These are phyloP conservation scores for Boletus vinaceobasis DNA, from an alignment of 768 basidiomycete species.

Conservation along the genomic window DNA sequence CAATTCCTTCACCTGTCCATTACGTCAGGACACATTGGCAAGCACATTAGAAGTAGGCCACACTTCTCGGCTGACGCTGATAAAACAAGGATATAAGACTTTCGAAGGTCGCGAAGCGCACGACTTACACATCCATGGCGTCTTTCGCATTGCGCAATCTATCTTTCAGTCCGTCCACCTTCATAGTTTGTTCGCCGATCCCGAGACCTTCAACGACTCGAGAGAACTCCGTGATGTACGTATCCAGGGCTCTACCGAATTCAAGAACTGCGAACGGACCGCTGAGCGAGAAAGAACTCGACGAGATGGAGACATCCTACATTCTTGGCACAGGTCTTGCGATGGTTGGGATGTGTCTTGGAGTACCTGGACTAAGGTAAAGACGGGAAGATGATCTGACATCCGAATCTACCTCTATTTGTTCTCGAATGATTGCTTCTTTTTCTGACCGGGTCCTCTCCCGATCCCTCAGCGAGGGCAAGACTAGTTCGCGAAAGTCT, in stretches of 20 bases:
- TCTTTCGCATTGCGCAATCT: slow-evolving; percentile 2
- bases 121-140: slow-evolving; percentile 17
- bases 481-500: slow-evolving; percentile 19
- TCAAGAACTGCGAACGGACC: slow-evolving; percentile 6
- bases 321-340: slow-evolving; percentile 17
- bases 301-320: neutral
- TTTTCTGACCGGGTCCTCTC: slow-evolving; percentile 7
- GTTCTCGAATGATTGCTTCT: slow-evolving; percentile 14
- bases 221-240: slow-evolving; percentile 15
- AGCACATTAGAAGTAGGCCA: neutral
- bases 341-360: slow-evolving; percentile 18
- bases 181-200: slow-evolving; percentile 2
- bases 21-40: neutral
- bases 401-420: slow-evolving; percentile 4
- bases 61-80: slow-evolving; percentile 19
- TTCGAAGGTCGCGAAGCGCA: neutral
- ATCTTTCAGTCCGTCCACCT: neutral
- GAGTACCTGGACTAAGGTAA: slow-evolving; percentile 11
- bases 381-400: neutral
- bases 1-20: slow-evolving; percentile 15
- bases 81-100: neutral
- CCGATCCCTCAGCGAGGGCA: slow-evolving; percentile 12
- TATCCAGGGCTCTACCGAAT: slow-evolving; percentile 14
- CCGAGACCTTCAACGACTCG: slow-evolving; percentile 7
- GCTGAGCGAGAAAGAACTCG: neutral